These are phyloP conservation scores for Quercus tomentella DNA, from an alignment of 331 rosid species.

Conservation along the genomic window DNA sequence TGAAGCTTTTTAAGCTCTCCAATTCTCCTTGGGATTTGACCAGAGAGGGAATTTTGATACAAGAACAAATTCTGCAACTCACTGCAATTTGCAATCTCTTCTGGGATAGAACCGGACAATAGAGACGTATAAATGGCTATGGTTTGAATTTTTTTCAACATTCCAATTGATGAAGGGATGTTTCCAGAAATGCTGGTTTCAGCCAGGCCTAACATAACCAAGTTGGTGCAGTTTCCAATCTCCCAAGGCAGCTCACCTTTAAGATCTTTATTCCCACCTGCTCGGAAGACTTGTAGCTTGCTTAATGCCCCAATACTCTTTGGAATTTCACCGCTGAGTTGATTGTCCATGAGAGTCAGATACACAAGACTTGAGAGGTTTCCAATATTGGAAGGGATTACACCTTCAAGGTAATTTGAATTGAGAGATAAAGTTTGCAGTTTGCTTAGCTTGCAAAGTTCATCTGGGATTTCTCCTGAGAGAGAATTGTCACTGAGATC, in stretches of 20 bases:
- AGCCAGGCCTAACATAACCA: constrained; percentile 76
- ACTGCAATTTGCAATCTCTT: constrained; percentile 76
- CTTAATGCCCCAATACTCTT: constrained; percentile 56
- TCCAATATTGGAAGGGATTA: constrained; percentile 53
- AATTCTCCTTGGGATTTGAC: constrained; percentile 54
- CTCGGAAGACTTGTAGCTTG: constrained; percentile 61
- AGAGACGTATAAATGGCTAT: constrained; percentile 68
- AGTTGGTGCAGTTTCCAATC: constrained; percentile 76
- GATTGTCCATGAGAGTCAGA: constrained; percentile 67
- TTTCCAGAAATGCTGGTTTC: constrained; percentile 73
- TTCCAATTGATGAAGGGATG: constrained; percentile 72
- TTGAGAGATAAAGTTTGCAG: constrained; percentile 47
- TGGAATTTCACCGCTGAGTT: constrained; percentile 63
- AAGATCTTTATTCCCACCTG: constrained; percentile 70
- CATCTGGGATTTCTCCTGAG: constrained; percentile 64
- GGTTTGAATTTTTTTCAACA: constrained; percentile 49
- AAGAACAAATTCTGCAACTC: constrained; percentile 63
- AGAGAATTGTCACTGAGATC: constrained; percentile 68
- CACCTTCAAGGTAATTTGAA: constrained; percentile 62
- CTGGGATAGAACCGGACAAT: constrained; percentile 73
- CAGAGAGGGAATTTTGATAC: constrained; percentile 70
- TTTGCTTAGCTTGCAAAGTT: constrained; percentile 58
- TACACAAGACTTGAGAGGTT: constrained; percentile 54
- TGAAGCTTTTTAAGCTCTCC: constrained; percentile 63
- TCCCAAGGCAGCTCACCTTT: constrained; percentile 73